Conservation (phyloP, 257 asterid species). For the Datura wrightii region DNA sequence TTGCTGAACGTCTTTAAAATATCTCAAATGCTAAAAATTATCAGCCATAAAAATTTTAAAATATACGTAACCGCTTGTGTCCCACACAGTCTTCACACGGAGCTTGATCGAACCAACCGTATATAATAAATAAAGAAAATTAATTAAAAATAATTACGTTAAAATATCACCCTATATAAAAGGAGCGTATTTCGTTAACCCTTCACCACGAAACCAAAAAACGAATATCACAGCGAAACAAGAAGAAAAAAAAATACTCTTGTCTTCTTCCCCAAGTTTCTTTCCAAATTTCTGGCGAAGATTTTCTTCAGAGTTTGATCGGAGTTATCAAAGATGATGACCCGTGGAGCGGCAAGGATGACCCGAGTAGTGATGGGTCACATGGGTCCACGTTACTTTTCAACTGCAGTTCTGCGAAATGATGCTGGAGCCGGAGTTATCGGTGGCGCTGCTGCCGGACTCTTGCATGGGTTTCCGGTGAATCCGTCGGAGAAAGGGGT, state of each 20-base stretch:
- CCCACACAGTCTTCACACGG: conserved; percentile 3
- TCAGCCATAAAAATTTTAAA: neutral
- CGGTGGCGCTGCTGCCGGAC: conserved; percentile 19
- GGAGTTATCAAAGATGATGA: conserved; percentile 50
- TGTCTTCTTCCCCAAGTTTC: conserved; percentile 30
- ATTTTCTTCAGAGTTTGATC: neutral
- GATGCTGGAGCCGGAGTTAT: conserved; percentile 17
- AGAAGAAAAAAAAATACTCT: neutral
- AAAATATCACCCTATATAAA: neutral
- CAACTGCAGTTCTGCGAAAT: conserved; percentile 40
- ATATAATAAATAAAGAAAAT: conserved; percentile 34
- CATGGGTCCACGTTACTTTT: conserved; percentile 53
- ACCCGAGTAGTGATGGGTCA: conserved; percentile 46
- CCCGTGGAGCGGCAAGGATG: conserved; percentile 51
- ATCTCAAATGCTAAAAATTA: neutral
- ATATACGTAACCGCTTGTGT: neutral
- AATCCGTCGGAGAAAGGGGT: conserved; percentile 36
- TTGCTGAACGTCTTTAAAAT: neutral
- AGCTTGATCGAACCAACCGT: conserved; percentile 24
- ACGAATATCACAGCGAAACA: neutral
- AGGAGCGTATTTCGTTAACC: neutral
- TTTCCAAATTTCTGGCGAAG: conserved; percentile 44
- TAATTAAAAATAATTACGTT: neutral
- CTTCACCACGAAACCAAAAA: neutral
- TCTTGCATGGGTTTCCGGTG: conserved; percentile 29